Percentiles rank a stretch among this genome's conserved stretches.
Evolutionary conservation across 1,284 basidiomycete species (phyloP).

Genomic region (Cutaneotrichosporon sp.): DNA sequence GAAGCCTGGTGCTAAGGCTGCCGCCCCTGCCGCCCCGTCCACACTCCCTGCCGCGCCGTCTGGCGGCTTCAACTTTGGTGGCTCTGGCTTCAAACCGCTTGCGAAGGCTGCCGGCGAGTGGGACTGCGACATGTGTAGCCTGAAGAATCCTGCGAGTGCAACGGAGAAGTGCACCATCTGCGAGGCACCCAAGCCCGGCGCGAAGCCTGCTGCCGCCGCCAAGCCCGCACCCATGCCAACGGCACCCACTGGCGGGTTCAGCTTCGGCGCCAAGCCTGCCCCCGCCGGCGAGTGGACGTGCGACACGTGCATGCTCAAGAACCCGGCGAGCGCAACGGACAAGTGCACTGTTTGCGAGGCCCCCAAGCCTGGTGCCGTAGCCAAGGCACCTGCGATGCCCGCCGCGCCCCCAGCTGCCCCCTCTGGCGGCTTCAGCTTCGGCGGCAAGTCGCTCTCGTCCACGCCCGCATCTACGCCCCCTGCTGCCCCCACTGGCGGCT

Average conservation of each 20-base stretch:
- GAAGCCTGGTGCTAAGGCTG: slow-evolving; percentile 28
- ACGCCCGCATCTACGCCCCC: neutral
- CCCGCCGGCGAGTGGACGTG: slow-evolving; percentile 56
- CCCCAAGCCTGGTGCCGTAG: slow-evolving; percentile 39
- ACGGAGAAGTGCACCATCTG: slow-evolving; percentile 60
- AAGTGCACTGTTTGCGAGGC: slow-evolving; percentile 62
- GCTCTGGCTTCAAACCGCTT: neutral
- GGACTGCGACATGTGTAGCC: slow-evolving; percentile 58
- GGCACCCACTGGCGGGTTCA: slow-evolving; percentile 11
- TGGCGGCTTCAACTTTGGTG: slow-evolving; percentile 9
- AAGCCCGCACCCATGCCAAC: neutral
- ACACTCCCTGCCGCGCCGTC: slow-evolving; percentile 2
- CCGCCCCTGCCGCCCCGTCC: slow-evolving; percentile 4
- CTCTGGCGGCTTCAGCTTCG: slow-evolving; percentile 15
- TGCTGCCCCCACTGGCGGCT: slow-evolving; percentile 12
- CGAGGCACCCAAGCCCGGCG: slow-evolving; percentile 53
- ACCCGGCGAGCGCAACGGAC: slow-evolving; percentile 54
- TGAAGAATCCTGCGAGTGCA: slow-evolving; percentile 29
- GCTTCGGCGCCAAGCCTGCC: slow-evolving; percentile 8
- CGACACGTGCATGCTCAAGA: slow-evolving; percentile 57
- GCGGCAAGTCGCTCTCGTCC: slow-evolving; percentile 15
- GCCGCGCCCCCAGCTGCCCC: slow-evolving; percentile 3
- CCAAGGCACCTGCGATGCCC: slow-evolving; percentile 7
- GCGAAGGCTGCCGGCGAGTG: slow-evolving; percentile 46
- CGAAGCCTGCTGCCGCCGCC: neutral